Base-by-base conservation (phyloP, 805 yeast genomes). In the Starmerella potacharoeniae region DNA sequence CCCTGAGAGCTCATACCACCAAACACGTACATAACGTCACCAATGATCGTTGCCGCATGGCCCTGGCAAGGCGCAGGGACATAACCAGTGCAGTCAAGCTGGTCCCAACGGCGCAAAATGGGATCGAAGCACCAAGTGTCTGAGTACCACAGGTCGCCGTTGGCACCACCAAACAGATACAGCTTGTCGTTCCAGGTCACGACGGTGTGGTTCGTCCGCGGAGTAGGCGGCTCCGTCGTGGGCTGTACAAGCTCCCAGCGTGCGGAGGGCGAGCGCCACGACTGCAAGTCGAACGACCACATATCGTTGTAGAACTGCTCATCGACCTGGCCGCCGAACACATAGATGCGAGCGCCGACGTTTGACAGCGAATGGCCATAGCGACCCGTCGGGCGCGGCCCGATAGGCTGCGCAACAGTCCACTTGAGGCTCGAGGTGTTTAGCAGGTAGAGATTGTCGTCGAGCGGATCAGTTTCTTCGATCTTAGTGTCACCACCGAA, bases 401-500 rank as follows among this genome's bases (percentile, higher is more conserved):
- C 91, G 10, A 73, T 70, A 0, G 89, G 87, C 58, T 79, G 77
- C 59, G 96, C 87, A 11, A 82, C 77, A 0, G 90, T 83, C 91
- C 93, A 85, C 63, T 82, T 82, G 59, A 80, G 73, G 1, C 90
- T 80, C 50, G 83, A 81, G 58, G 85, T 83, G 68, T 86, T 85
- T 73, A 93, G 84, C 64, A 93, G 77, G 68, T 93, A 93, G 57
- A 93, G 73, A 66, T 86, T 87, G 70, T 91, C 90, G 70, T 93
- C 99, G 60, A 95, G 82, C 55, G 79, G 81, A 65, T 84, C 88
- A 37, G 89, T 83, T 28, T 68, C 69, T 40, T 66, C 70, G 51
- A 82, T 84, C 61, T 78, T 78, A 1, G 97, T 93, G 67, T 93
- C 98, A 64, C 99, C 99, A 37, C 97, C 98, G 70, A 87, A 91